phyloP scores from a whole-genome alignment of 2,329 filamentous ascomycete genomes.

The Aspergillus clavatus region DNA sequence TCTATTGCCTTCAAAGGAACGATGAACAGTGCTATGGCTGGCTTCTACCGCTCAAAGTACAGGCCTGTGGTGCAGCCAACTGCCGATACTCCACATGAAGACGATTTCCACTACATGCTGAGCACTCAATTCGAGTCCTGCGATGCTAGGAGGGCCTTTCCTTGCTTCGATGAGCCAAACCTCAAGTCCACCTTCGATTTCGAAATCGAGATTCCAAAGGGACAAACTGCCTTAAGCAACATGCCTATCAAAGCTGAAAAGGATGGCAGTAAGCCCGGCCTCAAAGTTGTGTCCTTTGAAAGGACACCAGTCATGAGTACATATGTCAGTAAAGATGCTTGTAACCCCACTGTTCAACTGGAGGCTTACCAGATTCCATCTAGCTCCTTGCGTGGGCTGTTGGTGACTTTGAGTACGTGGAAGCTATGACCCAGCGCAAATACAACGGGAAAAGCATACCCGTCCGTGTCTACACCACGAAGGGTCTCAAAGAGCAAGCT shows the following conservation, averaged over 20 bases:
- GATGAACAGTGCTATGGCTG: constrained; percentile 87
- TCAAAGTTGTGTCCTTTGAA: constrained; percentile 70
- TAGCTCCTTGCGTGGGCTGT: constrained; percentile 90
- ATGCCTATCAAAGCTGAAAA: constrained; percentile 79
- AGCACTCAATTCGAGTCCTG: constrained; percentile 98
- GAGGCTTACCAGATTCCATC: constrained; percentile 50
- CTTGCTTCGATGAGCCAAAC: constrained; percentile 97
- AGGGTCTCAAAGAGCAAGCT: constrained; percentile 88
- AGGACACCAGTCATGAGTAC: constrained; percentile 87
- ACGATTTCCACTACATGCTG: constrained; percentile 66
- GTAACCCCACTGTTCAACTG: neutral
- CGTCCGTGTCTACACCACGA: constrained; percentile 92
- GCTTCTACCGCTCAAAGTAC: constrained; percentile 93
- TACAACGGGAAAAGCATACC: constrained; percentile 90
- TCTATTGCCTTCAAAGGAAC: constrained; percentile 71
- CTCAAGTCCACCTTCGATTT: constrained; percentile 96
- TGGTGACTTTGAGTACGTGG: constrained; percentile 94
- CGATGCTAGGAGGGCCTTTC: constrained; percentile 90
- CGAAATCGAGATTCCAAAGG: constrained; percentile 81
- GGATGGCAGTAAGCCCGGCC: constrained; percentile 61
- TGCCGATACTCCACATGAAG: constrained; percentile 70
- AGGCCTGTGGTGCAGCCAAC: constrained; percentile 70
- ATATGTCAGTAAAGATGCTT: constrained; percentile 46
- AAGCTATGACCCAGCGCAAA: constrained; percentile 80
- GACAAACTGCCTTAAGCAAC: constrained; percentile 86